Evolutionary conservation across 2,329 filamentous ascomycete species (phyloP), one percentile per base, ranked within the genome.

Genomic region (Berkeleyomyces basicola): DNA sequence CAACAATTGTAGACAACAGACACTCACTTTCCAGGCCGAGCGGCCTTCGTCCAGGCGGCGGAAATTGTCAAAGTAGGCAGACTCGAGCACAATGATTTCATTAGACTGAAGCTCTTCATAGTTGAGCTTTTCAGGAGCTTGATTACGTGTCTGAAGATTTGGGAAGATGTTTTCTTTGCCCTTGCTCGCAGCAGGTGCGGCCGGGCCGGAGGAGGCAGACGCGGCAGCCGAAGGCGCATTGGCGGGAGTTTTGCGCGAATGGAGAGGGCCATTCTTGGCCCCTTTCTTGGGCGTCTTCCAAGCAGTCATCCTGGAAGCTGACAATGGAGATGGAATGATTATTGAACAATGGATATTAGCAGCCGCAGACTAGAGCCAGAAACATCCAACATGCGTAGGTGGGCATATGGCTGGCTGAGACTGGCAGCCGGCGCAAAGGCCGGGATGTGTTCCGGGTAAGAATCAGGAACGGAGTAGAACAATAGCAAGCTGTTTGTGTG

Each of bases 11-110:
- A 66, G 59, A 61, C 11, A 47, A 37, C 14, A 63, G 37, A 9
- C 14, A 51, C 64, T 70, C 78, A 89, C 87, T 78, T 95, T 90
- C 92, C 92, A 97, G 47, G 90, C 91, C 67, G 82, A 80, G 65
- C 84, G 82, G 64, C 81, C 81, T 59, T 82, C 81, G 69, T 86
- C 82, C 68, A 90, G 82, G 71, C 86, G 83, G 68, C 86, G 79
- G 70, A 90, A 96, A 70, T 96, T 91, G 65, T 95, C 89, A 67
- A 85, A 86, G 70, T 93, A 97, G 59, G 97, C 95, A 49, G 92
- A 88, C 69, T 87, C 81, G 64, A 97, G 78, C 53, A 85, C 92
- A 71, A 93, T 82, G 63, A 95, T 79, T 75, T 97, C 93, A 71
- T 96, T 88, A 69, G 87, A 79, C 74, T 97, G 93, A 42, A 88